Percentiles rank a stretch among this genome's conserved stretches.
Conservation (phyloP, 306 rosid genomes). For the Vachellia pachyceras region DNA sequence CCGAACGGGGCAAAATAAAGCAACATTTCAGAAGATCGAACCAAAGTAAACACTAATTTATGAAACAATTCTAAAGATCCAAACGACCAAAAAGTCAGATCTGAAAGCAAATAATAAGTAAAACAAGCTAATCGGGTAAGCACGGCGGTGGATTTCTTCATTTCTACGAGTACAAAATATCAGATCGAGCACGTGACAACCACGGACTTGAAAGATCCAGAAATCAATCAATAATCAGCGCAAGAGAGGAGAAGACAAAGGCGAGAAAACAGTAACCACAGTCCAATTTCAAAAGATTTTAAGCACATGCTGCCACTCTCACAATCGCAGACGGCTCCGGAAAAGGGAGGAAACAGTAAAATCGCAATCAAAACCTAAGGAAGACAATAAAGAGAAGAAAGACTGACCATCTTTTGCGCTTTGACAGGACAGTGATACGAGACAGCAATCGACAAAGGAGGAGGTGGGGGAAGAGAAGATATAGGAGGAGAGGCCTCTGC, state of each 20-base stretch:
- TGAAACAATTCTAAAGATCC: slow-evolving; percentile 23
- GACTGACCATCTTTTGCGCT: slow-evolving; percentile 20
- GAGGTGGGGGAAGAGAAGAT: slow-evolving; percentile 17
- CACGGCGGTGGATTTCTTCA: not conserved
- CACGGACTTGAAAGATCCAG: not conserved
- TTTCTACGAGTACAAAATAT: slow-evolving; percentile 12
- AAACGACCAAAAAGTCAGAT: slow-evolving; percentile 32
- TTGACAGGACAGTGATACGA: slow-evolving; percentile 6
- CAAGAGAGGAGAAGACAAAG: not conserved
- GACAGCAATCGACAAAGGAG: slow-evolving; percentile 20
- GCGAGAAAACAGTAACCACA: not conserved
- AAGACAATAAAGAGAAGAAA: slow-evolving; percentile 11
- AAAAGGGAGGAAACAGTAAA: not conserved
- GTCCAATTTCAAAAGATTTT: not conserved
- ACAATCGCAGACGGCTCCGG: not conserved
- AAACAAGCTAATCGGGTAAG: not conserved
- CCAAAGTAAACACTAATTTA: slow-evolving; percentile 6
- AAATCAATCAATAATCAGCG: not conserved
- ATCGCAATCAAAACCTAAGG: slow-evolving; percentile 3
- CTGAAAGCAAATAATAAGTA: slow-evolving; percentile 26
- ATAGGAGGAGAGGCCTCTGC: not conserved
- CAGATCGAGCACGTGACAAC: slow-evolving; percentile 39
- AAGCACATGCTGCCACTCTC: not conserved
- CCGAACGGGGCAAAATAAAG: not conserved
- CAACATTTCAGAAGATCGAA: not conserved